Evolutionary conservation across 257 asterid genomes (phyloP).

Genomic region (Scutellaria barbata): DNA sequence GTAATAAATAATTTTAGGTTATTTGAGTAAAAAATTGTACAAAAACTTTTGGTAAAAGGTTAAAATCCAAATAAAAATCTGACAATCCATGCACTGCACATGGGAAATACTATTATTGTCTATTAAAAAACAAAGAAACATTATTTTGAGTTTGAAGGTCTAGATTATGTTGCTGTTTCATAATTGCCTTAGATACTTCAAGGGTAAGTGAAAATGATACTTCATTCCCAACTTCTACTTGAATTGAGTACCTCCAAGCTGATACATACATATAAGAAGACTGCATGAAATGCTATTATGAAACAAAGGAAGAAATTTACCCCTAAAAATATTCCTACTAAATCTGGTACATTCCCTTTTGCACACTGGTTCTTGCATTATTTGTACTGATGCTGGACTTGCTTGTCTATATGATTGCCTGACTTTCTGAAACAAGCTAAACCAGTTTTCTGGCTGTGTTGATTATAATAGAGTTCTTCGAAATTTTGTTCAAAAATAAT

Average conservation of each 20-base stretch:
- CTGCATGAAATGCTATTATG: not conserved
- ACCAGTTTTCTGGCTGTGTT: slow-evolving; percentile 19
- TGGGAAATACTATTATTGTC: too few relatives aligned
- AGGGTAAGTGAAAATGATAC: slow-evolving; percentile 8
- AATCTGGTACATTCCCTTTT: slow-evolving; percentile 1
- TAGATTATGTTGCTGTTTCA: slow-evolving; percentile 14
- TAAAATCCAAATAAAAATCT: too few relatives aligned
- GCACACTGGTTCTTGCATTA: slow-evolving; percentile 21
- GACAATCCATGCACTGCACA: too few relatives aligned
- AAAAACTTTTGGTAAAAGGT: too few relatives aligned
- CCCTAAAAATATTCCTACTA: slow-evolving; percentile 9
- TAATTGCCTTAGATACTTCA: not conserved
- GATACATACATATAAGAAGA: not conserved
- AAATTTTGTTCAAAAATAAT: slow-evolving; percentile 18
- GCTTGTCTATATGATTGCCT: slow-evolving; percentile 14
- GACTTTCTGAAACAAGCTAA: slow-evolving; percentile 26
- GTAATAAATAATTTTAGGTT: too few relatives aligned
- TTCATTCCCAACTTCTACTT: not conserved
- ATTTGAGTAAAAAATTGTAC: too few relatives aligned
- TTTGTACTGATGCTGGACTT: slow-evolving; percentile 27
- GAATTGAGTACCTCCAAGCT: slow-evolving; percentile 11
- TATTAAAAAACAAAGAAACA: slow-evolving; percentile 18
- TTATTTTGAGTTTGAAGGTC: not conserved
- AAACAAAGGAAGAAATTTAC: not conserved
- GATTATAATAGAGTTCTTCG: slow-evolving; percentile 21